Percentiles rank a stretch among this genome's conserved stretches.
These are phyloP conservation scores for Gastrolobium bilobum DNA, from an alignment of 306 rosid genomes.

Conservation along the genomic window DNA sequence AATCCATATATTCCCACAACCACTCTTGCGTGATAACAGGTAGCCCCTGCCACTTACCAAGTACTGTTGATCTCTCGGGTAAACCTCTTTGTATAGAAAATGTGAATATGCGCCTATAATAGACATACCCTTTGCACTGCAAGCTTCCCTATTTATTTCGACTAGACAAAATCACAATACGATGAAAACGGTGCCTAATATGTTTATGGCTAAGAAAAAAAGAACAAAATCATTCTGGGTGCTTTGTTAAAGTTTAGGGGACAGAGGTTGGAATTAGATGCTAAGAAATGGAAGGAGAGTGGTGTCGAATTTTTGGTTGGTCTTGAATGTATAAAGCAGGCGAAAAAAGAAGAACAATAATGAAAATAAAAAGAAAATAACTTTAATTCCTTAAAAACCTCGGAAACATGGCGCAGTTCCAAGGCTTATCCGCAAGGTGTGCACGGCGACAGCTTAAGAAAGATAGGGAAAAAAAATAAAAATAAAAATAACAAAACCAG, in stretches of 20 bases:
- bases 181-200: background rate
- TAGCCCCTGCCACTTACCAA: conserved; percentile 41
- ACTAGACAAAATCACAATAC: background rate
- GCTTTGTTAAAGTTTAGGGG: background rate
- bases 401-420: background rate
- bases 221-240: conserved; percentile 6
- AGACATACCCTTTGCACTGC: conserved; percentile 61
- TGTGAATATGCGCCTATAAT: conserved; percentile 66
- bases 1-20: conserved; percentile 49
- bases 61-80: conserved; percentile 59
- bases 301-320: background rate
- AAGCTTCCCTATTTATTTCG: background rate
- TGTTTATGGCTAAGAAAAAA: background rate
- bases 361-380: background rate
- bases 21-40: conserved; percentile 43
- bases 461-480: background rate
- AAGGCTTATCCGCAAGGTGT: conserved; percentile 63
- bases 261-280: conserved; percentile 2
- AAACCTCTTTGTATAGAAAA: conserved; percentile 56
- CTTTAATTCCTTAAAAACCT: background rate
- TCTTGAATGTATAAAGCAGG: background rate
- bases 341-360: background rate
- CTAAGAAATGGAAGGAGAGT: background rate
- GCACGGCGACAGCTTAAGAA: background rate
- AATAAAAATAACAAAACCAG: background rate